Percentiles rank a stretch among this genome's conserved stretches.
These are phyloP conservation scores for Salix brachista DNA, from an alignment of 345 rosid genomes.

Conservation along the genomic window DNA sequence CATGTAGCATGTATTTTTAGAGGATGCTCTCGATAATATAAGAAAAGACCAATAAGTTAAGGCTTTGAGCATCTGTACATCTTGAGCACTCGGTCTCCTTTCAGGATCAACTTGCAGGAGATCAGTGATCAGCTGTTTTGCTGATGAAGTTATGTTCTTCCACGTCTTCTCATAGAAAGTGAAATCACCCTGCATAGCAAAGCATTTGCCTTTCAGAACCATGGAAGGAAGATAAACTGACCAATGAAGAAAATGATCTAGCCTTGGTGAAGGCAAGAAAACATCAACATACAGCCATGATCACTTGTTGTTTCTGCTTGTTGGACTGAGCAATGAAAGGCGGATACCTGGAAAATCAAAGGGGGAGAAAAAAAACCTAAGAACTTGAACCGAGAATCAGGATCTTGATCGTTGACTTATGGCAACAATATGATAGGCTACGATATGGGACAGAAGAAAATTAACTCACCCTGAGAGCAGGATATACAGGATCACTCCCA, in stretches of 20 bases:
- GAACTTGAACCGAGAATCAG: neutral
- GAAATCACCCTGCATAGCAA: conserved; percentile 47
- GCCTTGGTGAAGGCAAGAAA: neutral
- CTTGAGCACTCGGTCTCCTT: conserved; percentile 53
- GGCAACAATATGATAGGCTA: neutral
- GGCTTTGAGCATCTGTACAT: conserved; percentile 21
- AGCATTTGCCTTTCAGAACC: neutral
- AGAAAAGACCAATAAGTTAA: neutral
- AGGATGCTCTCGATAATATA: neutral
- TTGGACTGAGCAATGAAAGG: conserved; percentile 63
- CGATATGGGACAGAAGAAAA: neutral
- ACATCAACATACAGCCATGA: conserved; percentile 38
- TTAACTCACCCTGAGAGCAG: conserved; percentile 50
- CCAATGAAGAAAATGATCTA: neutral
- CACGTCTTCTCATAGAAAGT: conserved; percentile 58
- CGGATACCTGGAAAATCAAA: conserved; percentile 43
- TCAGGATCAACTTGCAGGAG: conserved; percentile 59
- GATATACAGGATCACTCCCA: conserved; percentile 61
- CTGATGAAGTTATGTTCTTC: conserved; percentile 58
- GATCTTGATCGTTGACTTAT: neutral
- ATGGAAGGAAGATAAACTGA: neutral
- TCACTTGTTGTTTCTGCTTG: conserved; percentile 62
- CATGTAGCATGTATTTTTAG: neutral
- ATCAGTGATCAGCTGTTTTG: conserved; percentile 48
- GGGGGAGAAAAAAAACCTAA: no score